A percentile compares a stretch with the other conserved stretches of the same genome.
phyloP scores from a whole-genome alignment of 179 eudicot genomes.

The Corrigiola litoralis region DNA sequence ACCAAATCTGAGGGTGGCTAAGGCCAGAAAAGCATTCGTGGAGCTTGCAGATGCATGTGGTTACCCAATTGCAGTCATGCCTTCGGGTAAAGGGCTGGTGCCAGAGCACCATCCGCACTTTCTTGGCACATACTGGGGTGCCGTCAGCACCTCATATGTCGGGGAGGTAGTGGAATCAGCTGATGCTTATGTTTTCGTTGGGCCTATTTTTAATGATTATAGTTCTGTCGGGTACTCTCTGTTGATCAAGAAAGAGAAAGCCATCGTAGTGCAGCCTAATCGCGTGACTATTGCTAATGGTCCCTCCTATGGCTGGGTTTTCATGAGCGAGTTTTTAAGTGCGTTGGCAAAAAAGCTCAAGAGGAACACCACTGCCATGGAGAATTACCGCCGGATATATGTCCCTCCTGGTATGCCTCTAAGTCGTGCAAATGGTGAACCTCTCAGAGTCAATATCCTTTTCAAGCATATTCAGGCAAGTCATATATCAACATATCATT shows the following conservation, averaged over 20 bases:
- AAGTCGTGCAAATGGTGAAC: constrained; percentile 49
- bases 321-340: constrained; percentile 62
- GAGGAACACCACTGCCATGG: constrained; percentile 61
- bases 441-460: constrained; percentile 67
- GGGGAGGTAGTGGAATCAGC: constrained; percentile 84
- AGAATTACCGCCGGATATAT: constrained; percentile 61
- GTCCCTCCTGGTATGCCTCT: constrained; percentile 69
- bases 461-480: constrained; percentile 77
- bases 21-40: constrained; percentile 52
- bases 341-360: constrained; percentile 57
- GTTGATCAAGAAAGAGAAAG: constrained; percentile 64
- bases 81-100: constrained; percentile 67
- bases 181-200: constrained; percentile 70
- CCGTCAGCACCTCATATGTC: constrained; percentile 55
- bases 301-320: constrained; percentile 72
- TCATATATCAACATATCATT: neutral
- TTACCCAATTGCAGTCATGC: constrained; percentile 75
- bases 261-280: constrained; percentile 55
- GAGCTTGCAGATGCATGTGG: constrained; percentile 69
- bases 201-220: constrained; percentile 78
- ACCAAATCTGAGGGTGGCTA: constrained; percentile 57
- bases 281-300: constrained; percentile 75
- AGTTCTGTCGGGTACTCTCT: constrained; percentile 86
- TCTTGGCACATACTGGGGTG: constrained; percentile 84
- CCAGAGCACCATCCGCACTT: constrained; percentile 64